Conservation (phyloP, 2,329 filamentous ascomycete species). For the Xylaria sp. region DNA sequence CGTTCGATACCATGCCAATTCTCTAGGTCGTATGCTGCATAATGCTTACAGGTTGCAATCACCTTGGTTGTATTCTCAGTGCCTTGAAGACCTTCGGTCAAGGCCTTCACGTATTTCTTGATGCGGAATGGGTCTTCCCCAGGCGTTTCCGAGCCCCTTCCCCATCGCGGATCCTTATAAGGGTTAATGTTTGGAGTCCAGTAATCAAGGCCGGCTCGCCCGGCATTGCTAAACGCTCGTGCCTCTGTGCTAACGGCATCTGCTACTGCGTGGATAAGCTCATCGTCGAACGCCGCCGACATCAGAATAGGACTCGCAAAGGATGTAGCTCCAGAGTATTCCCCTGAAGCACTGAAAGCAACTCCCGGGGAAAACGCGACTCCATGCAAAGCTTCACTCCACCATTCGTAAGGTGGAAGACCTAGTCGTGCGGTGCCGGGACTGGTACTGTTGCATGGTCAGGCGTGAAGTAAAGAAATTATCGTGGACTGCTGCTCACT, state of each 20-base stretch:
- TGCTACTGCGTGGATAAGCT: slow-evolving; percentile 46
- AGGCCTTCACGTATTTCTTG: slow-evolving; percentile 61
- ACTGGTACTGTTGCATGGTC: slow-evolving; percentile 46
- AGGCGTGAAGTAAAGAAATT: slow-evolving; percentile 15
- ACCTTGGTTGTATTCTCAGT: slow-evolving; percentile 52
- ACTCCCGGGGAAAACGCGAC: slow-evolving; percentile 64
- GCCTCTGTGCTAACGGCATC: slow-evolving; percentile 49
- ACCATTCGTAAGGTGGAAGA: slow-evolving; percentile 69
- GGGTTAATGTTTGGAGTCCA: slow-evolving; percentile 49
- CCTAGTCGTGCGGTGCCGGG: slow-evolving; percentile 66
- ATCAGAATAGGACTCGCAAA: slow-evolving; percentile 51
- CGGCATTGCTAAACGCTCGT: slow-evolving; percentile 49
- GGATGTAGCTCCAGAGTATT: slow-evolving; percentile 49
- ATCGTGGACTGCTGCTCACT: slow-evolving; percentile 41
- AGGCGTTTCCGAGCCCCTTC: slow-evolving; percentile 47
- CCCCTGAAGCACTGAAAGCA: slow-evolving; percentile 40
- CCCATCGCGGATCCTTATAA: slow-evolving; percentile 47
- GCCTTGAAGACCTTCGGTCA: slow-evolving; percentile 65
- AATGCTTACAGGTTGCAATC: slow-evolving; percentile 70
- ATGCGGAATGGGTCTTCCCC: slow-evolving; percentile 56
- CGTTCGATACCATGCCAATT: slow-evolving; percentile 56
- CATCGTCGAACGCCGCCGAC: slow-evolving; percentile 51
- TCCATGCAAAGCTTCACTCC: slow-evolving; percentile 72
- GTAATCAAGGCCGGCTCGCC: slow-evolving; percentile 46
- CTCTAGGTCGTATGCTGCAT: slow-evolving; percentile 68